A percentile compares a stretch with the other conserved stretches of the same genome.
Conservation (phyloP, 2,329 filamentous ascomycete genomes). For the Fusarium sp. region DNA sequence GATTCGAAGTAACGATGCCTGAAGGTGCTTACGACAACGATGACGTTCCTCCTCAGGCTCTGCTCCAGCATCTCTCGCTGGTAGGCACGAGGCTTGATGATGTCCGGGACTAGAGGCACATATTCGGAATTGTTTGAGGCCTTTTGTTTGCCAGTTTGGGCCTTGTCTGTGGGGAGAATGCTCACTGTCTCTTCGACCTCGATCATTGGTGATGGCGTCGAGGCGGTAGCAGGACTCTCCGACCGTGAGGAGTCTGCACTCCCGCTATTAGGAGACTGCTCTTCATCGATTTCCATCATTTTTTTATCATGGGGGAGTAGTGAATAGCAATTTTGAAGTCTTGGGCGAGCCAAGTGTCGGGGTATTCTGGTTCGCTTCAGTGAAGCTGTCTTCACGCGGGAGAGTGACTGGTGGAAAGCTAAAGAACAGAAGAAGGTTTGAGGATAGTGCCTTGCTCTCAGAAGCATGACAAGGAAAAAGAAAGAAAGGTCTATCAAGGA, state of each 20-base stretch:
- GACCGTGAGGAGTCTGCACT: constrained; percentile 10
- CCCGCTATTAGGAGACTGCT: neutral
- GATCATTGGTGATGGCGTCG: neutral
- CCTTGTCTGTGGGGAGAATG: neutral
- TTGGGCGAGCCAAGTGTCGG: neutral
- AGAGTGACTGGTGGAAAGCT: neutral
- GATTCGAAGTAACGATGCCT: neutral
- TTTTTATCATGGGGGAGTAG: neutral
- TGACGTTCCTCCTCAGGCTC: constrained; percentile 75
- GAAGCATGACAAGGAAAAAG: neutral
- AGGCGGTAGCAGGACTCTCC: constrained; percentile 3
- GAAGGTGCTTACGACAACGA: constrained; percentile 68
- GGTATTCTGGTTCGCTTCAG: neutral
- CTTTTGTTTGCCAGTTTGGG: neutral
- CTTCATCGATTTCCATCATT: constrained; percentile 3
- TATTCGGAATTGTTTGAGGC: neutral
- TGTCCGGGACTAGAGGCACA: constrained; percentile 16
- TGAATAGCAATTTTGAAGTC: neutral
- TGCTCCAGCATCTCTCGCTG: constrained; percentile 80
- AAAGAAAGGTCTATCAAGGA: neutral
- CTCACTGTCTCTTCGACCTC: constrained; percentile 32
- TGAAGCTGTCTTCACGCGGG: neutral
- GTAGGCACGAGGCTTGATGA: constrained; percentile 67
- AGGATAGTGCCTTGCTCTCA: neutral
- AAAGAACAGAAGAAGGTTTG: neutral